Evolutionary conservation across 305 asterid genomes (phyloP), one percentile per base, ranked within the genome.

Genomic region (Rubia occidens): DNA sequence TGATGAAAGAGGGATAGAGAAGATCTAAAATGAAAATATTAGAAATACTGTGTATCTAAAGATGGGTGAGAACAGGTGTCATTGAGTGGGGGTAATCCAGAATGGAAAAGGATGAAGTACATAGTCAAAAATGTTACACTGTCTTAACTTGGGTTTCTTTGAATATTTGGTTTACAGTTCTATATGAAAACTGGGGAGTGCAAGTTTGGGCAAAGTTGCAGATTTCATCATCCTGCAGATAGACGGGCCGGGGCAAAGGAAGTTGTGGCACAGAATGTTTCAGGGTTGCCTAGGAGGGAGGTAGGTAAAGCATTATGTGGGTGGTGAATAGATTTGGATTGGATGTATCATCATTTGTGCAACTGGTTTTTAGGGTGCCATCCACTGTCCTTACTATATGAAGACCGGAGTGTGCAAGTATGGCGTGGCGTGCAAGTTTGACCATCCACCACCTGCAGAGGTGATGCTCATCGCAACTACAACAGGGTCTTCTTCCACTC

Each of bases 221-320:
- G 47, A 81, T 93, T 81, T 84, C 92, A 93, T 82, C 98, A 93
- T 78, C 98, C 98, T 60, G 60, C 86, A 63, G 95, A 91, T 49
- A 49, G 56, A 49, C 20, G 56, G 56, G 56, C 18, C 3, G 56
- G 56, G 5, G 20, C 56, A n/a, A 49, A 80, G 76, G 82, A 79
- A 78, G 88, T 88, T 82, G 87, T 84, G 20, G 77, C 90, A 86
- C 71, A 85, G 89, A 1, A 2, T 62, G 96, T 87, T 75, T 91
- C 98, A 11, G 98, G 98, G 76, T 83, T 93, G 74, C 97, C 96
- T 32, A 86, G 97, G 80, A 86, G 97, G 84, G 96, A 93, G 98
- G 98, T 93, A 35, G 44, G 66, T 84, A 49, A 15, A 11, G 2
- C 21, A 43, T 17, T 49, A 0, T 0, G 56, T 49, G 15, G 3